These are phyloP conservation scores for Exophiala phaeomuriformis DNA, from an alignment of 2,329 filamentous ascomycete genomes.

Conservation along the genomic window DNA sequence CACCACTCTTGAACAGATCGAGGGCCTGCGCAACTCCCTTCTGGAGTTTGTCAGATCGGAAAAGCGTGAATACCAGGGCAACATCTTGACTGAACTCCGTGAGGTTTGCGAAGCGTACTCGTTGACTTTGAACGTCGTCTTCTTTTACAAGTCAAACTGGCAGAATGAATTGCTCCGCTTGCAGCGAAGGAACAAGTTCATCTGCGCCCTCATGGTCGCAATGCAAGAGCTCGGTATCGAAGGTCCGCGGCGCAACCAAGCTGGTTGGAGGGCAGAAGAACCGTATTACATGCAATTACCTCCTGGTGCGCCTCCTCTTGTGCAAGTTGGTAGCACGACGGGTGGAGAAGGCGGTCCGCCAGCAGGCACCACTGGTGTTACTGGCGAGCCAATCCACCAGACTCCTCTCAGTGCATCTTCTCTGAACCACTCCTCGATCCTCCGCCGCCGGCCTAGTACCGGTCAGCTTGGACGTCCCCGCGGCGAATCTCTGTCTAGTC, in stretches of 20 bases:
- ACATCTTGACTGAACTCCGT: conserved; percentile 77
- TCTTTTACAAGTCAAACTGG: conserved; percentile 97
- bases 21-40: conserved; percentile 69
- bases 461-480: conserved; percentile 40
- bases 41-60: conserved; percentile 75
- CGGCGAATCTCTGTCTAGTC: conserved; percentile 51
- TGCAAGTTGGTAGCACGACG: conserved; percentile 35
- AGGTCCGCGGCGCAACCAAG: conserved; percentile 66
- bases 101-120: conserved; percentile 75
- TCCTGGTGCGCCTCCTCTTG: conserved; percentile 41
- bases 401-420: conserved; percentile 5
- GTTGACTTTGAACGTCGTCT: conserved; percentile 83
- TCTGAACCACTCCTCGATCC: conserved; percentile 45
- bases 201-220: conserved; percentile 79
- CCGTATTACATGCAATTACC: conserved; percentile 56
- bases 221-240: conserved; percentile 81
- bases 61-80: conserved; percentile 81
- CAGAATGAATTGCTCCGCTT: conserved; percentile 90
- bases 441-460: conserved; percentile 44
- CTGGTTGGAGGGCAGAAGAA: conserved; percentile 59
- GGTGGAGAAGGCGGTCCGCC: conserved; percentile 39
- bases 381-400: conserved; percentile 23
- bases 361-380: conserved; percentile 28
- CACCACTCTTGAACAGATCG: conserved; percentile 74
- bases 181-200: conserved; percentile 87